Evolutionary conservation across 2,329 filamentous ascomycete species (phyloP).

Genomic region (Fusarium clavum): DNA sequence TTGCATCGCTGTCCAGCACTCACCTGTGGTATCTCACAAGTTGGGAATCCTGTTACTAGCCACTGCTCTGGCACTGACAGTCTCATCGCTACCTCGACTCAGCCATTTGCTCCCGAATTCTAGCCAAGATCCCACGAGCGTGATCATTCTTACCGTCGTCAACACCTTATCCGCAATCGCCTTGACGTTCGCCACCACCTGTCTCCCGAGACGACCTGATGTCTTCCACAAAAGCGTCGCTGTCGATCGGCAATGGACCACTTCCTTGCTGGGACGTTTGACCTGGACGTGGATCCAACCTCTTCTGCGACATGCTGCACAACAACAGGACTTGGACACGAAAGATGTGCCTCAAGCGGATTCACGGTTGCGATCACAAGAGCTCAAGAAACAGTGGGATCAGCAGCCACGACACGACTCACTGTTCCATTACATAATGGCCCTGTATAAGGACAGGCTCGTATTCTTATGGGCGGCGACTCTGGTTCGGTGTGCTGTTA

Average conservation of each 20-base stretch:
- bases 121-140: slow-evolving; percentile 48
- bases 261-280: slow-evolving; percentile 67
- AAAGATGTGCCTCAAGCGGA: slow-evolving; percentile 71
- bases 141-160: slow-evolving; percentile 56
- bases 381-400: slow-evolving; percentile 62
- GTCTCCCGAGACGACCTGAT: slow-evolving; percentile 73
- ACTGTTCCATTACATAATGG: slow-evolving; percentile 69
- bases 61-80: slow-evolving; percentile 57
- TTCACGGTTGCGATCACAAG: slow-evolving; percentile 62
- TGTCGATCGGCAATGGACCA: slow-evolving; percentile 72
- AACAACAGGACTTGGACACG: slow-evolving; percentile 69
- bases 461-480: slow-evolving; percentile 68
- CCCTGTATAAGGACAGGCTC: slow-evolving; percentile 66
- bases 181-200: slow-evolving; percentile 60
- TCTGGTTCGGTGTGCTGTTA: slow-evolving; percentile 64
- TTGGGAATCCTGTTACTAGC: slow-evolving; percentile 64
- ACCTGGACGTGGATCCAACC: slow-evolving; percentile 72
- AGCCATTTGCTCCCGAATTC: slow-evolving; percentile 48
- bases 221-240: slow-evolving; percentile 67
- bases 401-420: slow-evolving; percentile 55
- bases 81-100: slow-evolving; percentile 58
- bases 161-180: slow-evolving; percentile 58
- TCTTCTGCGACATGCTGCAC: slow-evolving; percentile 65
- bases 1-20: slow-evolving; percentile 59
- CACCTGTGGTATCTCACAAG: slow-evolving; percentile 62